Evolutionary conservation across 768 basidiomycete species (phyloP).

Genomic region (Kwoniella shandongensis): DNA sequence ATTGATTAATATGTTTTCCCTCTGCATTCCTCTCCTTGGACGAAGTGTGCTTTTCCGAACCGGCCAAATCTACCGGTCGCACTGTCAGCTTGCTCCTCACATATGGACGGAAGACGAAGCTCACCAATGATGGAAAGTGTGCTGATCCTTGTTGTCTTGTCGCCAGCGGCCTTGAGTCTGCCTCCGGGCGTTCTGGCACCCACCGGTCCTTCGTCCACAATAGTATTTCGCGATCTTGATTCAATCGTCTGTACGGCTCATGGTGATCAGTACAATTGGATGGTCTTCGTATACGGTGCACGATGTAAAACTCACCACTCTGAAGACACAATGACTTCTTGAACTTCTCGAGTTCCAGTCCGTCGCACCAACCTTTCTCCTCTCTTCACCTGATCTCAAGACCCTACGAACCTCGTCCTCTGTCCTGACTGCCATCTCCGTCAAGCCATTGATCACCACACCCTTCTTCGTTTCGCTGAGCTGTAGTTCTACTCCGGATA

Average conservation of each 20-base stretch:
- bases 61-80: constrained; percentile 66
- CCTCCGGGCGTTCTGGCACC: constrained; percentile 39
- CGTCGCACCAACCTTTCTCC: constrained; percentile 88
- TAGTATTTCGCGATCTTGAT: constrained; percentile 61
- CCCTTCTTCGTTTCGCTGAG: constrained; percentile 58
- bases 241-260: constrained; percentile 64
- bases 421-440: constrained; percentile 93
- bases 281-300: neutral
- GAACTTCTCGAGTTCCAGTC: constrained; percentile 98
- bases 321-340: constrained; percentile 89
- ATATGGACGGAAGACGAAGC: neutral
- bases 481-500: constrained; percentile 69
- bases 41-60: constrained; percentile 92
- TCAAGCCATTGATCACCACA: constrained; percentile 63
- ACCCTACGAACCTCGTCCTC: constrained; percentile 82
- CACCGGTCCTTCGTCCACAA: constrained; percentile 57
- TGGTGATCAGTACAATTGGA: no score
- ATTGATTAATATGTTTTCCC: constrained; percentile 88
- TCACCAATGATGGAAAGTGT: constrained; percentile 47
- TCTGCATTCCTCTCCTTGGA: constrained; percentile 95
- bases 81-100: constrained; percentile 12
- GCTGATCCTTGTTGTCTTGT: constrained; percentile 51
- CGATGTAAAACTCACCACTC: constrained; percentile 62
- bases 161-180: constrained; percentile 33
- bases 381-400: constrained; percentile 77